Conservation (phyloP, 768 basidiomycete species). For the Agaricus blazei region DNA sequence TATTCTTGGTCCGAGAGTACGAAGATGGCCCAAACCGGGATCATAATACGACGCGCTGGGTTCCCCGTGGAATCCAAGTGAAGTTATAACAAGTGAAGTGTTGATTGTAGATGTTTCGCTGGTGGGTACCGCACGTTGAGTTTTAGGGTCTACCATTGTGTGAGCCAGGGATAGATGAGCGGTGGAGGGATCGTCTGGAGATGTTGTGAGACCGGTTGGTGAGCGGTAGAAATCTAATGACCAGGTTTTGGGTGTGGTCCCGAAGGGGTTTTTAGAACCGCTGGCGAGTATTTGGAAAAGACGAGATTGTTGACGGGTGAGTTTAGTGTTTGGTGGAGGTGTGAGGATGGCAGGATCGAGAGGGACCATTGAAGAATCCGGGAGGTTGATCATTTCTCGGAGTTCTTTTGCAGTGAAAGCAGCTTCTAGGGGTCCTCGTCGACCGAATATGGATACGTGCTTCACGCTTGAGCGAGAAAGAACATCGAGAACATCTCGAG, state of each 20-base stretch:
- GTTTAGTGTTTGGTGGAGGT: constrained; percentile 21
- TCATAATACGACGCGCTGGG: constrained; percentile 58
- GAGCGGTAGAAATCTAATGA: constrained; percentile 77
- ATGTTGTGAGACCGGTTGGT: constrained; percentile 45
- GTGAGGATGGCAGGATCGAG: constrained; percentile 42
- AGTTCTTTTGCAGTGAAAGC: constrained; percentile 93
- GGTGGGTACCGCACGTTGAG: constrained; percentile 47
- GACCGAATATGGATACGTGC: constrained; percentile 78
- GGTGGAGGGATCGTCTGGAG: constrained; percentile 17
- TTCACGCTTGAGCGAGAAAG: constrained; percentile 57
- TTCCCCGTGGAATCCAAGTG: constrained; percentile 81
- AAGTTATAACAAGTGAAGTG: constrained; percentile 82
- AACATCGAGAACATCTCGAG: constrained; percentile 63
- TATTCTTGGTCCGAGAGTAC: constrained; percentile 48
- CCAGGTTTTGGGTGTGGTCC: constrained; percentile 63
- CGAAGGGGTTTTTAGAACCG: constrained; percentile 49
- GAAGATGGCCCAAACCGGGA: constrained; percentile 47
- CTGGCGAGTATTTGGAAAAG: constrained; percentile 61
- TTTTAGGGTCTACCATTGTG: constrained; percentile 48
- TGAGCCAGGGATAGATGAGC: constrained; percentile 54
- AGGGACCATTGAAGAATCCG: constrained; percentile 64
- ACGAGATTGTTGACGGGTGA: constrained; percentile 63
- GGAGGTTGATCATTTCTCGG: constrained; percentile 71
- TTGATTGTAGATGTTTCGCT: constrained; percentile 43
- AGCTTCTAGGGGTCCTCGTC: constrained; percentile 85